Evolutionary conservation across 495 filamentous ascomycete species (phyloP).

Genomic region (Friedmanniomyces endolithicus): DNA sequence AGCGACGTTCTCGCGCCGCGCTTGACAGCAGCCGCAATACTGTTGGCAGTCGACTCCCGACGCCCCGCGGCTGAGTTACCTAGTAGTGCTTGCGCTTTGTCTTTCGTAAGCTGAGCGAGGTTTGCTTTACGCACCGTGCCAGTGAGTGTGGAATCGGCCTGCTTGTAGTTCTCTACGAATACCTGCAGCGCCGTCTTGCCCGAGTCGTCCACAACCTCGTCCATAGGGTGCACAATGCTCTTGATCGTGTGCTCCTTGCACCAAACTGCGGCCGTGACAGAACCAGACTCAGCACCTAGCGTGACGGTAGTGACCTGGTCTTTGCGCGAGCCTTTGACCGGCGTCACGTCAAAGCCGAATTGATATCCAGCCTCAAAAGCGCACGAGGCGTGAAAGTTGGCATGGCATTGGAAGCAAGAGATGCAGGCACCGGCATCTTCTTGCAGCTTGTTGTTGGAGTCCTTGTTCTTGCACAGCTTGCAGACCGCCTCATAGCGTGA

Average conservation of each 20-base stretch:
- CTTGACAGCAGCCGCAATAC: slow-evolving; percentile 13
- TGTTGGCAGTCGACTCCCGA: slow-evolving; percentile 15
- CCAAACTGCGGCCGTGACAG: slow-evolving; percentile 67
- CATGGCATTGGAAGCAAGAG: slow-evolving; percentile 66
- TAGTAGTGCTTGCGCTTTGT: slow-evolving; percentile 21
- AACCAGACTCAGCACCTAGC: slow-evolving; percentile 63
- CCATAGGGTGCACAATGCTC: slow-evolving; percentile 56
- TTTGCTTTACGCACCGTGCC: slow-evolving; percentile 85
- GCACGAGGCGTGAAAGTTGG: slow-evolving; percentile 77
- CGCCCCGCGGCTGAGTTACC: not conserved
- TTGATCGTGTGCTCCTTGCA: slow-evolving; percentile 77
- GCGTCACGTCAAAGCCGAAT: slow-evolving; percentile 80
- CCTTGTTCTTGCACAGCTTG: slow-evolving; percentile 64
- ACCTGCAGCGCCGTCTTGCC: slow-evolving; percentile 67
- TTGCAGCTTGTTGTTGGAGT: slow-evolving; percentile 4
- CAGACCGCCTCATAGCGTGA: slow-evolving; percentile 59
- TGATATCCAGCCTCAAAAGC: slow-evolving; percentile 70
- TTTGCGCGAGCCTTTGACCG: slow-evolving; percentile 73
- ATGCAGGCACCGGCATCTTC: slow-evolving; percentile 59
- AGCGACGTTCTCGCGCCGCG: slow-evolving; percentile 16
- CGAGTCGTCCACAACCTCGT: slow-evolving; percentile 52
- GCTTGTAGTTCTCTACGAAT: slow-evolving; percentile 80
- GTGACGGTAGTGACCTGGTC: slow-evolving; percentile 60
- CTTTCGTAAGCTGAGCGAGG: slow-evolving; percentile 42
- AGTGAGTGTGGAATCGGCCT: slow-evolving; percentile 78